phyloP scores from a whole-genome alignment of 2,329 filamentous ascomycete genomes.

The Westerdykella ornata region DNA sequence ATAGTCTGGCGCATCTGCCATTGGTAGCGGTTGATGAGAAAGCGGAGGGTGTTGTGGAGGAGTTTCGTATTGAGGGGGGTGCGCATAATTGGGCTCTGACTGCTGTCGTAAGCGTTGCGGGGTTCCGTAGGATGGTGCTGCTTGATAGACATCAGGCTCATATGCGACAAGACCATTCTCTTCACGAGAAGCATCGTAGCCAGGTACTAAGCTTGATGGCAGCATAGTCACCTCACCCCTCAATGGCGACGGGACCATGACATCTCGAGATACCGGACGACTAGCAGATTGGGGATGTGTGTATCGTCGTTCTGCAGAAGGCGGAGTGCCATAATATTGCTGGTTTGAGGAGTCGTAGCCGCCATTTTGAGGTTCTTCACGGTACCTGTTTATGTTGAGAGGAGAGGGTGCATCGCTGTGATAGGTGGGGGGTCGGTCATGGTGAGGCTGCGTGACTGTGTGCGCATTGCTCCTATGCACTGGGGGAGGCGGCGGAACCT shows the following conservation, averaged over 20 bases:
- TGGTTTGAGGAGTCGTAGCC: slow-evolving; percentile 23
- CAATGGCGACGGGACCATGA: slow-evolving; percentile 28
- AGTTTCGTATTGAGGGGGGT: slow-evolving; percentile 28
- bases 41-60: slow-evolving; percentile 24
- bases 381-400: slow-evolving; percentile 26
- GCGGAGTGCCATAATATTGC: slow-evolving; percentile 15
- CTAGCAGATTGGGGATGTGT: slow-evolving; percentile 22
- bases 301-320: slow-evolving; percentile 28
- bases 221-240: slow-evolving; percentile 25
- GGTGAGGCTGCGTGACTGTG: slow-evolving; percentile 22
- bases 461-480: slow-evolving; percentile 33
- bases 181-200: slow-evolving; percentile 21
- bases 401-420: slow-evolving; percentile 28
- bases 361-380: slow-evolving; percentile 19
- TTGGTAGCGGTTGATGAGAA: slow-evolving; percentile 20
- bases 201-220: slow-evolving; percentile 29
- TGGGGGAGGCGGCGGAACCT: slow-evolving; percentile 39
- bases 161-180: slow-evolving; percentile 12
- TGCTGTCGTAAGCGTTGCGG: slow-evolving; percentile 26
- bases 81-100: slow-evolving; percentile 31
- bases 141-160: slow-evolving; percentile 18
- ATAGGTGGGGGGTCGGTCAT: slow-evolving; percentile 18
- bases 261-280: slow-evolving; percentile 30
- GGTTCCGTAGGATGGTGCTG: slow-evolving; percentile 20
- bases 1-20: slow-evolving; percentile 32